A percentile compares a stretch with the other conserved stretches of the same genome.
phyloP scores from a whole-genome alignment of 2,329 filamentous ascomycete genomes.

The Septoria linicola region DNA sequence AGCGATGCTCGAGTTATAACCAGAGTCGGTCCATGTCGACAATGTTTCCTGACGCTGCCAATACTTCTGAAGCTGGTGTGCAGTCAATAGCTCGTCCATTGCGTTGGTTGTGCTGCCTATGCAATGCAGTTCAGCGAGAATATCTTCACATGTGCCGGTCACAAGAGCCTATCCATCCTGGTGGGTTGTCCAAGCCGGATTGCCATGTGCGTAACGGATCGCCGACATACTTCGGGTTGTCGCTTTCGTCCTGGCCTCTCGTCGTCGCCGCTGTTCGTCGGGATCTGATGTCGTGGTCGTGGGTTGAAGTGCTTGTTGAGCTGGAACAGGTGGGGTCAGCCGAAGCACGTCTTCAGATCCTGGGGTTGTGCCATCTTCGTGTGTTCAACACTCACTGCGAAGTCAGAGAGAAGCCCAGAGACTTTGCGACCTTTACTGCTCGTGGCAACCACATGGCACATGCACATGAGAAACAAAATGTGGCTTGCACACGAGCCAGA shows the following conservation, averaged over 20 bases:
- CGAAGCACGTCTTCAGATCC: slow-evolving; percentile 14
- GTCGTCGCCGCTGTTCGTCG: slow-evolving; percentile 3
- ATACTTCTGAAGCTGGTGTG: slow-evolving; percentile 6
- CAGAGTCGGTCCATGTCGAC: not conserved
- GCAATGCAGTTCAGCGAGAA: not conserved
- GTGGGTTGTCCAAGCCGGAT: slow-evolving; percentile 5
- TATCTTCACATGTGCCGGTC: not conserved
- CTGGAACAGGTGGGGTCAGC: slow-evolving; percentile 7
- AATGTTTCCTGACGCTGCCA: slow-evolving; percentile 2
- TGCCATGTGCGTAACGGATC: not conserved
- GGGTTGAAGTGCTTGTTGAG: slow-evolving; percentile 1
- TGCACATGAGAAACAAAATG: slow-evolving; percentile 4
- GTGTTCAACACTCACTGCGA: not conserved
- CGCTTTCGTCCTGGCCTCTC: slow-evolving; percentile 4
- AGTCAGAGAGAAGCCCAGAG: not conserved
- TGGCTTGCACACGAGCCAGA: slow-evolving; percentile 6
- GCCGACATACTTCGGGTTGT: slow-evolving; percentile 11
- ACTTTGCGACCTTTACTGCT: slow-evolving; percentile 1
- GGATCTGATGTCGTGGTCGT: not conserved
- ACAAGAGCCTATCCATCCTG: not conserved
- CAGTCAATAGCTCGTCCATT: slow-evolving; percentile 14
- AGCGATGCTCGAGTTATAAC: slow-evolving; percentile 11
- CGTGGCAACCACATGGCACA: slow-evolving; percentile 21
- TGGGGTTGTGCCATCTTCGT: not conserved
- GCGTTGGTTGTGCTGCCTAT: not conserved